phyloP scores from a whole-genome alignment of 2,329 filamentous ascomycete species.

The Sporothrix euskadiensis region DNA sequence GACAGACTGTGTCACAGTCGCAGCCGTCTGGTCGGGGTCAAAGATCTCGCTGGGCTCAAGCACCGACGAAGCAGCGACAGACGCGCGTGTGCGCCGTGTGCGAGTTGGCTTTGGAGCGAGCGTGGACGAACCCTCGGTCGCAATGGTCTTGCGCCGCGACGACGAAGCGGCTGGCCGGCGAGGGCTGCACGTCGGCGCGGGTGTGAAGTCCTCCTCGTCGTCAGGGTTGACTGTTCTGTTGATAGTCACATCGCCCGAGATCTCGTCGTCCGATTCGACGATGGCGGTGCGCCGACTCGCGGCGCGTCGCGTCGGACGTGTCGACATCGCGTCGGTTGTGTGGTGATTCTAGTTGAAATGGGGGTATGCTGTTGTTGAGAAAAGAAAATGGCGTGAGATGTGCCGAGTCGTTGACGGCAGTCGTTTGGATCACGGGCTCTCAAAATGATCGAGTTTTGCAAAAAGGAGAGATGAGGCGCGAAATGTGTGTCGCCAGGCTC shows the following conservation, averaged over 20 bases:
- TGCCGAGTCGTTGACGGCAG: background rate
- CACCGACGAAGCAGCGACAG: conserved; percentile 41
- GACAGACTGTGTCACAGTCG: conserved; percentile 36
- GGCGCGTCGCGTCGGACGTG: conserved; percentile 49
- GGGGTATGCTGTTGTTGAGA: background rate
- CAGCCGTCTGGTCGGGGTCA: conserved; percentile 53
- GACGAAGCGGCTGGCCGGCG: conserved; percentile 39
- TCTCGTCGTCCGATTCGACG: conserved; percentile 77
- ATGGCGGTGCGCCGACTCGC: conserved; percentile 69
- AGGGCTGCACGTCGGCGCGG: conserved; percentile 61
- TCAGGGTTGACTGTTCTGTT: conserved; percentile 50
- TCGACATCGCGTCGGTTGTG: conserved; percentile 40
- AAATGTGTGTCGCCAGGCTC: conserved; percentile 9
- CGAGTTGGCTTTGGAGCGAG: conserved; percentile 41
- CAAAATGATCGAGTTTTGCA: background rate
- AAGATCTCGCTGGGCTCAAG: conserved; percentile 63
- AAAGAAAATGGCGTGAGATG: background rate
- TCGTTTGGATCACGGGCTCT: background rate
- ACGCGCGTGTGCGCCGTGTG: conserved; percentile 46
- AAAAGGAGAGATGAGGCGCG: conserved; percentile 13
- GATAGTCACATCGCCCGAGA: conserved; percentile 51
- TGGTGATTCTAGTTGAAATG: background rate
- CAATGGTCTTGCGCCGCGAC: conserved; percentile 45
- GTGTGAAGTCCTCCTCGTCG: conserved; percentile 74
- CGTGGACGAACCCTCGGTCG: conserved; percentile 38